Base-by-base conservation (phyloP, 495 filamentous ascomycete species). In the Penicillium flavigenum region DNA sequence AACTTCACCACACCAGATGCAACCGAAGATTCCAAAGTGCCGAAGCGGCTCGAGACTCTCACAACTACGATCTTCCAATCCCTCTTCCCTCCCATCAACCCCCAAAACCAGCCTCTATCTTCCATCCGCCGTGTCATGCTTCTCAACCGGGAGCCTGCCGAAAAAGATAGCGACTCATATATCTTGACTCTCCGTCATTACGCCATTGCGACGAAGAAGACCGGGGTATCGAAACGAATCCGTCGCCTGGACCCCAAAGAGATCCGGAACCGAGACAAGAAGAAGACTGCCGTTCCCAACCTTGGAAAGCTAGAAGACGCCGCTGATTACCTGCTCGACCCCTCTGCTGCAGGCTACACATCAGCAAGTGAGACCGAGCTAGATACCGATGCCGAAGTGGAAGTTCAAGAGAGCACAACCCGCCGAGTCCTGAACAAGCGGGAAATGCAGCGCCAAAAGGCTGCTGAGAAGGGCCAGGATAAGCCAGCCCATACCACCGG, bases 371-470 rank as follows among this genome's bases (percentile, higher is more conserved):
- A 95, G 45, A 93, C 88, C 47, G 95, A 99, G 62, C 72, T 89
- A 45, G 95, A 97, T 41, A 96, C 92, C 1, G 95, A 98, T 67
- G 92, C 91, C 34, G 94, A 98, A 69, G 90, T 99, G 38, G 95
- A 99, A 65, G 83, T 99, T 29, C 74, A 93, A 12, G 88, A 90
- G 59, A 83, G 83, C 52, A 80, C 81, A 9, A 82, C 88, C n/a
- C 81, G 82, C 52, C 89, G 85, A 69, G 78, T 88, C 11, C 72
- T 92, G n/a, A 83, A 80, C 54, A 86, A 84, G 62, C 74, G 80
- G 44, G 82, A 85, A 55, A 77, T 83, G 62, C 79, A 85, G 51
- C 78, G 72, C 56, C 71, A 76, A 67, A 77, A 81, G 58, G 76
- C 78, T 1, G 68, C 65, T 4, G 71, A 72, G 51, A 76, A 71